Base-by-base conservation (phyloP, 345 rosid genomes). In the Erysimum cheiranthoides region DNA sequence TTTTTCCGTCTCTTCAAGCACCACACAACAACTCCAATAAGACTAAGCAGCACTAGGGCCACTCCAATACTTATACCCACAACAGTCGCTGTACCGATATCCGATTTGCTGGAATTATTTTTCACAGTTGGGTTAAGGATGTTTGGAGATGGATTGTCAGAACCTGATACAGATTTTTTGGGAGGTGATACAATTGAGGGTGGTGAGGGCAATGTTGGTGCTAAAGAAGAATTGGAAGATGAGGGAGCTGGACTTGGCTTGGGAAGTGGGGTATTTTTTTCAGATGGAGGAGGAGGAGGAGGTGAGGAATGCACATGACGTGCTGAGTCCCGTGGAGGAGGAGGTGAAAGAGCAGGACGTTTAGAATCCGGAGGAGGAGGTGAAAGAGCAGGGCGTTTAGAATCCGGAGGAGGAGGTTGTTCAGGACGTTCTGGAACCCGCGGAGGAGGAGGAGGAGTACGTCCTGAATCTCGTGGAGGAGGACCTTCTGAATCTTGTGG, bases 1-100 rank as follows among this genome's bases (percentile, higher is more conserved):
- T 76, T 92, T 81, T 86, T 88, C 35, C 82, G 80, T 84, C 81
- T 90, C 78, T 74, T 84, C 52, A 85, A 52, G 82, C 89, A 90
- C 84, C 90, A 92, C 4, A 82, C 71, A 38, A 83, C 53, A 73
- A 78, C 65, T 71, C 85, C 94, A 75, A 85, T 66, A 54, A 90
- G 82, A 82, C 81, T 68, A 70, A 92, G 86, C 49, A 87, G 74
- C 72, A 91, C 43, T 66, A 92, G 51, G 25, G 80, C 93, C 16
- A 83, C 79, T 5, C 76, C 89, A 34, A 82, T 75, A 71, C 84
- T 83, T 51, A 89, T 82, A 61, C 87, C 95, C 45, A 85, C 87
- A 2, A 75, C 13, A 79, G 79, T 91, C 0, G 70, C 81, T 27
- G 81, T 80, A 56, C 78, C 80, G 62, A 84, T 79, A 39, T 84